Evolutionary conservation across 805 yeast genomes (phyloP).

Genomic region (Saccharomycopsis sp.): DNA sequence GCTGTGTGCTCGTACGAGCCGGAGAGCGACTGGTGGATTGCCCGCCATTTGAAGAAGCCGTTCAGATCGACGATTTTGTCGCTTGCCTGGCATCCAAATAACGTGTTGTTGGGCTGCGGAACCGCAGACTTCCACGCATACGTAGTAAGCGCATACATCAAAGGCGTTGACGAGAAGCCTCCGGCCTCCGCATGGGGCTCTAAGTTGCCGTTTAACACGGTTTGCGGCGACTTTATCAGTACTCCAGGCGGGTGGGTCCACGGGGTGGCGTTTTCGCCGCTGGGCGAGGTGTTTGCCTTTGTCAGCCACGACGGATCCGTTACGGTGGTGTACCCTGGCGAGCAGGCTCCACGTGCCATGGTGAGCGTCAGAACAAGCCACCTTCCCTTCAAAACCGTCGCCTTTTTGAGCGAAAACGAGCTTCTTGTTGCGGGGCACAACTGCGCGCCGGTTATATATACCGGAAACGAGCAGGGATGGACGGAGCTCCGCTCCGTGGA

Average conservation of each 20-base stretch:
- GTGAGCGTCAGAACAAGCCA: slow-evolving; percentile 54
- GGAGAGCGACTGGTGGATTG: slow-evolving; percentile 99
- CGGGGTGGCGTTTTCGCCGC: slow-evolving; percentile 78
- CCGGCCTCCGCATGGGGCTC: slow-evolving; percentile 86
- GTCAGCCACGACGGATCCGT: slow-evolving; percentile 85
- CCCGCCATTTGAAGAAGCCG: slow-evolving; percentile 96
- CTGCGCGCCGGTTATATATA: slow-evolving; percentile 81
- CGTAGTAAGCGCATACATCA: slow-evolving; percentile 82
- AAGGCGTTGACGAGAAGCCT: slow-evolving; percentile 82
- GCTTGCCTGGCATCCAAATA: slow-evolving; percentile 90
- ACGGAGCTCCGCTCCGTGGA: slow-evolving; percentile 56
- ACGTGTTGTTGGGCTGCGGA: slow-evolving; percentile 80
- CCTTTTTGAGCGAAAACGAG: slow-evolving; percentile 60
- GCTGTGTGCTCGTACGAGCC: slow-evolving; percentile 95
- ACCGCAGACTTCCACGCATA: slow-evolving; percentile 91
- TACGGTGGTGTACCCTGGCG: slow-evolving; percentile 72
- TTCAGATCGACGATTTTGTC: slow-evolving; percentile 77
- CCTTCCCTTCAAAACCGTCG: slow-evolving; percentile 73
- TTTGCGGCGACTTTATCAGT: slow-evolving; percentile 73
- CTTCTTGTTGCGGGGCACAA: slow-evolving; percentile 88
- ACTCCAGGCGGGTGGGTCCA: slow-evolving; percentile 86
- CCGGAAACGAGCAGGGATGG: slow-evolving; percentile 64
- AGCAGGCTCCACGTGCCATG: slow-evolving; percentile 55
- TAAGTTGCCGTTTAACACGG: slow-evolving; percentile 87
- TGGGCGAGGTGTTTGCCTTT: slow-evolving; percentile 70